Evolutionary conservation across 2,329 filamentous ascomycete species (phyloP).

Genomic region (Leptoxyphium fumago): DNA sequence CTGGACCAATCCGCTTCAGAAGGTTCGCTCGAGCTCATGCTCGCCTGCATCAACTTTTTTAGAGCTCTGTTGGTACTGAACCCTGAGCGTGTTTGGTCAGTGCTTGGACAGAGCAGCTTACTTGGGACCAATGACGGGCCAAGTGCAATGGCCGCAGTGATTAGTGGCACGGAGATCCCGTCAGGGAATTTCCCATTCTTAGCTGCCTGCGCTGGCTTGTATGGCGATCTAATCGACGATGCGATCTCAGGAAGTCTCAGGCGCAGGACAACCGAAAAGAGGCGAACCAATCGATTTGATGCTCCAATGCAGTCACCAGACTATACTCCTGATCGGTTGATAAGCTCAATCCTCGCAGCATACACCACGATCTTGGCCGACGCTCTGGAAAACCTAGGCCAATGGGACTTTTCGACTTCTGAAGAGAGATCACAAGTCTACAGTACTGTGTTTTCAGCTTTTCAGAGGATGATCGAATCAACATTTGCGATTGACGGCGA

Average conservation of each 20-base stretch:
- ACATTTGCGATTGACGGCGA: slow-evolving; percentile 56
- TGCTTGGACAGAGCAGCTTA: slow-evolving; percentile 66
- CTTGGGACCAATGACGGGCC: slow-evolving; percentile 62
- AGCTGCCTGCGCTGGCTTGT: slow-evolving; percentile 56
- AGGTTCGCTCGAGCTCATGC: slow-evolving; percentile 50
- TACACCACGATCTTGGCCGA: slow-evolving; percentile 66
- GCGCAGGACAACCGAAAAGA: slow-evolving; percentile 42
- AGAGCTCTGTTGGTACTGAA: slow-evolving; percentile 55
- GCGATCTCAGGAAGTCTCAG: slow-evolving; percentile 54
- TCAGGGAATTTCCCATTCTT: slow-evolving; percentile 66
- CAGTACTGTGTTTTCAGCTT: slow-evolving; percentile 49
- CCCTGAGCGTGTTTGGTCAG: slow-evolving; percentile 80
- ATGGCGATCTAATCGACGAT: slow-evolving; percentile 61
- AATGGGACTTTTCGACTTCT: slow-evolving; percentile 65
- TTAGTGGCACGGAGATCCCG: slow-evolving; percentile 70
- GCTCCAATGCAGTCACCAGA: slow-evolving; percentile 40
- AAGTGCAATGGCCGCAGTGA: slow-evolving; percentile 61
- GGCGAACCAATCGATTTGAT: slow-evolving; percentile 29
- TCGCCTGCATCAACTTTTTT: slow-evolving; percentile 70
- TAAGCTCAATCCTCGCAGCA: slow-evolving; percentile 55
- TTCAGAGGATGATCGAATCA: slow-evolving; percentile 57
- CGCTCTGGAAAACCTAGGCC: slow-evolving; percentile 69
- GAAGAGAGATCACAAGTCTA: slow-evolving; percentile 57
- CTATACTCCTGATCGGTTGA: slow-evolving; percentile 62
- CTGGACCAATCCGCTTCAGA: slow-evolving; percentile 41